phyloP scores from a whole-genome alignment of 768 basidiomycete species.

The Gloeostereum incarnatum region DNA sequence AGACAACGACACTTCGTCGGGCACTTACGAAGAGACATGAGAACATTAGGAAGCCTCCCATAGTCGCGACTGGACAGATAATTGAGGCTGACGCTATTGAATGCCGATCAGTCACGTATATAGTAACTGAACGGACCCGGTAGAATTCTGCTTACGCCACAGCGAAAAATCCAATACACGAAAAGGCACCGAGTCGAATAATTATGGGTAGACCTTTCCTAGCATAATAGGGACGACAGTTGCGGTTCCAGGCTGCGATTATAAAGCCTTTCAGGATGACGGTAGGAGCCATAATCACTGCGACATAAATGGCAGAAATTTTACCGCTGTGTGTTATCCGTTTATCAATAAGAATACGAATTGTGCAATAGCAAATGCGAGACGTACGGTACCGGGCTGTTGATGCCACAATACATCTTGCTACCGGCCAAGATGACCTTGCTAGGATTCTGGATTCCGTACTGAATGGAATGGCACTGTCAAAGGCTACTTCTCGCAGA shows the following conservation, averaged over 20 bases:
- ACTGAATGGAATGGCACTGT: not conserved
- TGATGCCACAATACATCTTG: constrained; percentile 7
- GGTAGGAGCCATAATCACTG: constrained; percentile 6
- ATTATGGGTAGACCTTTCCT: constrained; percentile 1
- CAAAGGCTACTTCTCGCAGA: not conserved
- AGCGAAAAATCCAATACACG: constrained; percentile 4
- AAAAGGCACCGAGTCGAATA: constrained; percentile 5
- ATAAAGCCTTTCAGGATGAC: not conserved
- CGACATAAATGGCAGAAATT: constrained; percentile 1
- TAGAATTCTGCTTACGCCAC: constrained; percentile 2
- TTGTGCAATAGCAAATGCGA: too few relatives aligned
- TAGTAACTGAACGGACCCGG: not conserved
- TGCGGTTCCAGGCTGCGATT: not conserved
- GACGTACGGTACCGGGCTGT: constrained; percentile 1
- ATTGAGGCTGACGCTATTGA: constrained; percentile 1
- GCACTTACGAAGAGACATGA: constrained; percentile 5
- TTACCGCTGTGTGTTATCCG: not conserved
- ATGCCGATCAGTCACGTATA: not conserved
- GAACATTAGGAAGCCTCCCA: constrained; percentile 1
- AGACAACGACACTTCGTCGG: not conserved
- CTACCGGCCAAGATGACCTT: constrained; percentile 2
- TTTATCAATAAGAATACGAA: not conserved
- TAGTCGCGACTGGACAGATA: not conserved
- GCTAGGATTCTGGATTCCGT: constrained; percentile 2
- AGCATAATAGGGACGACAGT: not conserved